A percentile compares a stretch with the other conserved stretches of the same genome.
Evolutionary conservation across 176 grass and related monocot species (phyloP).

Genomic region (Carex cristatella): DNA sequence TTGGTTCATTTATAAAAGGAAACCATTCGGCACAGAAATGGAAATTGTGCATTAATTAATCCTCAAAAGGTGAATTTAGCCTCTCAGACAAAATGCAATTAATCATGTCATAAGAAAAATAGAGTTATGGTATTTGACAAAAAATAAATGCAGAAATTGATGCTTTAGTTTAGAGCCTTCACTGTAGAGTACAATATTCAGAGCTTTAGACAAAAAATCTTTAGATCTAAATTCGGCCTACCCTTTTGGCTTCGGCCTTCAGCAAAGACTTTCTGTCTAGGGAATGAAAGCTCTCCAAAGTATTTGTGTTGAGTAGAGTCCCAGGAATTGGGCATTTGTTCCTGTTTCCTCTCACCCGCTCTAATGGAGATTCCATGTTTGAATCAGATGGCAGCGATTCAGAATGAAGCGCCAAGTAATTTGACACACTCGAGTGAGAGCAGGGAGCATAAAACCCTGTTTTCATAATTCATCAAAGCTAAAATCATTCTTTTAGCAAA

Average conservation of each 20-base stretch:
- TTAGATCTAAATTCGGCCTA: conserved; percentile 18
- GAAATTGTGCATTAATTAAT: not conserved
- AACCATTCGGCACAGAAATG: not conserved
- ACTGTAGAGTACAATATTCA: not conserved
- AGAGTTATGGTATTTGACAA: not conserved
- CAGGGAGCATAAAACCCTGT: conserved; percentile 67
- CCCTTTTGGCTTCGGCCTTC: conserved; percentile 62
- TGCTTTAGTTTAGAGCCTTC: not conserved
- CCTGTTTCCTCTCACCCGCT: conserved; percentile 24
- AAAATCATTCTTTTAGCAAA: not conserved
- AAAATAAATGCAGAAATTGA: not conserved
- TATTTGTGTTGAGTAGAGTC: conserved; percentile 86
- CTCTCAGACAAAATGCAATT: not conserved
- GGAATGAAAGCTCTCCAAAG: conserved; percentile 47
- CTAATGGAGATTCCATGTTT: not conserved
- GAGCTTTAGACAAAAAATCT: not conserved
- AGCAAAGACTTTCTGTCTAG: conserved; percentile 47
- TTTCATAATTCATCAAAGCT: not conserved
- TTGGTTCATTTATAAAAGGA: not conserved
- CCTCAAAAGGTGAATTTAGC: not conserved
- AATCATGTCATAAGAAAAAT: not conserved
- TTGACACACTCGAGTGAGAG: conserved; percentile 17
- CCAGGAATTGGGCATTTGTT: conserved; percentile 69
- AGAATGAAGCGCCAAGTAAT: conserved; percentile 30
- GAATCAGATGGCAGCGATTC: conserved; percentile 44